Evolutionary conservation across 495 filamentous ascomycete genomes (phyloP), one percentile per base, ranked within the genome.

Genomic region (Talaromyces adpressus): DNA sequence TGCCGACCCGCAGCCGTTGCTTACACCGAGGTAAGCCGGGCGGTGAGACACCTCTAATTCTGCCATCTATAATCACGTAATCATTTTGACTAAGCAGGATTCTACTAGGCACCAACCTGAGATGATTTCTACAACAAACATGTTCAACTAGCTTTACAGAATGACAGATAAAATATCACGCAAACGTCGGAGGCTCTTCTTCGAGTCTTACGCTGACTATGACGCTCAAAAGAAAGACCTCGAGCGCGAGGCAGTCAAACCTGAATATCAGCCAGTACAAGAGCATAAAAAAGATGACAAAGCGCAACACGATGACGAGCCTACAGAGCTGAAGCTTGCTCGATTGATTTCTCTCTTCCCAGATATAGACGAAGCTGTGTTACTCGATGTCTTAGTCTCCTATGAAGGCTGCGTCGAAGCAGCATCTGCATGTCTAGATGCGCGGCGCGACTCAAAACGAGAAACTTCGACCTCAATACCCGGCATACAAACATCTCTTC

Each of bases 261-360:
- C 57, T 7, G 23, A 20, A 60, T 5, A 8, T 20, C n/a, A 45
- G 30, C 22, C 20, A 34, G 18, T 14, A 59, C 14, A 34, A 16
- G 22, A 25, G 29, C 27, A 59, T 39, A 39, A 59, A 20, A 6
- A n/a, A 8, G 29, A 59, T 18, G 29, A 59, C 18, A 39, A 59
- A 32, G 59, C 16, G 9, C 14, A 61, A 16, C 6, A 72, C 1
- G 81, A 85, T 6, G 85, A 91, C 16, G 89, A 93, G 20, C 88
- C 90, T 4, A 98, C 93, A 0, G 93, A 98, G 68, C 74, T 94
- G 65, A 97, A 97, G 69, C 75, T 98, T 3, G 92, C 92, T 2
- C 81, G 92, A 1, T 81, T 98, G 6, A 79, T 87, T 1, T 97
- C 94, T 0, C 81, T 97, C 2, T 82, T 90, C 66, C 85, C 90